Evolutionary conservation across 129 eudicot species (phyloP).

Genomic region (Escallonia rubra): DNA sequence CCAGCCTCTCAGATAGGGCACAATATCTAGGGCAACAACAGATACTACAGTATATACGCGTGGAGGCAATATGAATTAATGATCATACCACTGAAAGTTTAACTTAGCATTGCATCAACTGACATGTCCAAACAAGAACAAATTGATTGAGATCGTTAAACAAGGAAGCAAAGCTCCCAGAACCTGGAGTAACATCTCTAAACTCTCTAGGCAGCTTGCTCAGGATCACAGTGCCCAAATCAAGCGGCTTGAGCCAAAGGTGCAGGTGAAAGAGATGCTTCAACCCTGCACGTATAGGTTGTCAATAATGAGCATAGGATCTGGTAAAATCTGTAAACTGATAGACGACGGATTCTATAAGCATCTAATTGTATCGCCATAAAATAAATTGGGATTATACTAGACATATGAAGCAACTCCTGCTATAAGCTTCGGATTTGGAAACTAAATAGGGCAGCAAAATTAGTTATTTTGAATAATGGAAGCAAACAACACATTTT

Average conservation of each 20-base stretch:
- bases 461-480: too few species aligned
- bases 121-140: not conserved
- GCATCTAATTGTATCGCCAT: too few species aligned
- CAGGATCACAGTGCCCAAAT: slow-evolving; percentile 16
- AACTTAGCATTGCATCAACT: not conserved
- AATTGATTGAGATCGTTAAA: not conserved
- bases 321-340: not conserved
- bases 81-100: not conserved
- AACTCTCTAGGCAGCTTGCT: not conserved
- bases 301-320: slow-evolving; percentile 1
- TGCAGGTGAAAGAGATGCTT: slow-evolving; percentile 51
- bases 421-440: not conserved
- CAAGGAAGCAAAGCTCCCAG: not conserved
- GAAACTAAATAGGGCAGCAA: too few species aligned
- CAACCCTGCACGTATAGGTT: slow-evolving; percentile 33
- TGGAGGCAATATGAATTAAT: too few species aligned
- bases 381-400: not conserved
- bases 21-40: too few species aligned
- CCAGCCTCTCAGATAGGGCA: too few species aligned
- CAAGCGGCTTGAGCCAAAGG: slow-evolving; percentile 67
- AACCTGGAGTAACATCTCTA: not conserved
- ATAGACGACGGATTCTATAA: not conserved
- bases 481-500: too few species aligned
- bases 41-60: too few species aligned
- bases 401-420: not conserved